Evolutionary conservation across 768 basidiomycete genomes (phyloP).

Genomic region (Pleurotus sapidus): DNA sequence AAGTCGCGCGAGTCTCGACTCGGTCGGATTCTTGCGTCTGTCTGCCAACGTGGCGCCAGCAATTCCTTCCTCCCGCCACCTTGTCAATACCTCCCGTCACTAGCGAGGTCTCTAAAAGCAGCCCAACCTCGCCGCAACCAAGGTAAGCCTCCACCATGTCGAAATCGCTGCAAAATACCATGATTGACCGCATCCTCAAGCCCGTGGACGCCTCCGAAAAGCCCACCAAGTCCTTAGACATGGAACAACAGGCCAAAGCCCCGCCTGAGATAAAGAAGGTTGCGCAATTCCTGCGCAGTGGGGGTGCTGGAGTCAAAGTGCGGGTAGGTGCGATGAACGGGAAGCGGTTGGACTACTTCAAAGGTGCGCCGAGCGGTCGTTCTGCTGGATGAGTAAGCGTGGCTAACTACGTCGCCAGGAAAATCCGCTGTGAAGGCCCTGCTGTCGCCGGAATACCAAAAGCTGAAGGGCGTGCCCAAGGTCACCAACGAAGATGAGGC

Average conservation of each 20-base stretch:
- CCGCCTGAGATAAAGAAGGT: conserved; percentile 78
- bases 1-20: too few species aligned
- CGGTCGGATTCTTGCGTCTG: not conserved
- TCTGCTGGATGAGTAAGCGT: not conserved
- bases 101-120: not conserved
- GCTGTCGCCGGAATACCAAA: conserved; percentile 87
- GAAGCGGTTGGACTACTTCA: conserved; percentile 97
- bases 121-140: not conserved
- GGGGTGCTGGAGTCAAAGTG: conserved; percentile 84
- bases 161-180: conserved; percentile 6
- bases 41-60: conserved; percentile 3
- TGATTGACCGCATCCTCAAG: conserved; percentile 6
- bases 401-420: conserved; percentile 43
- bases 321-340: conserved; percentile 90
- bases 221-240: conserved; percentile 16
- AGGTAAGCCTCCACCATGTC: conserved; percentile 3
- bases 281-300: conserved; percentile 83
- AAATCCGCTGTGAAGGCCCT: conserved; percentile 92
- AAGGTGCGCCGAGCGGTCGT: conserved; percentile 53
- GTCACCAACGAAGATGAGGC: conserved; percentile 79
- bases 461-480: conserved; percentile 76
- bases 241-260: conserved; percentile 79
- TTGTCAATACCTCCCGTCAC: conserved; percentile 4
- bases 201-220: not conserved
- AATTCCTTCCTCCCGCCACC: conserved; percentile 1